Conservation (phyloP, 2,329 filamentous ascomycete species). For the Aspergillus sergii region DNA sequence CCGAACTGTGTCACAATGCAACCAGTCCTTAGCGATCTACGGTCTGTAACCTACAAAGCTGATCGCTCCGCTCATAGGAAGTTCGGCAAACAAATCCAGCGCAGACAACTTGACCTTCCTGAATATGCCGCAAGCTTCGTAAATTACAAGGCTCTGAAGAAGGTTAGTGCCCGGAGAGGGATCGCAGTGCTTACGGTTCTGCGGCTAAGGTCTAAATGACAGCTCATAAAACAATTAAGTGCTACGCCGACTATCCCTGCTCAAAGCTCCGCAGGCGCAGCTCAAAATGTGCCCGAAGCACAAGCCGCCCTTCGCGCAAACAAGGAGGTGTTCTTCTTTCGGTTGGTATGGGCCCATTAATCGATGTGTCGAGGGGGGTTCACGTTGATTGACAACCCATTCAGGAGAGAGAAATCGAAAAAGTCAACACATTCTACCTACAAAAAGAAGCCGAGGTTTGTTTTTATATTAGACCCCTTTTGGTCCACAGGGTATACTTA, state of each 20-base stretch:
- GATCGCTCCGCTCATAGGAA: conserved; percentile 66
- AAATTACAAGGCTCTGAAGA: conserved; percentile 98
- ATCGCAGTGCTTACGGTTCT: neutral
- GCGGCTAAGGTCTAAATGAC: conserved; percentile 36
- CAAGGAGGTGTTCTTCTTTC: conserved; percentile 98
- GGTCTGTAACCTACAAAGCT: conserved; percentile 6
- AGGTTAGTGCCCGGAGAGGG: conserved; percentile 60
- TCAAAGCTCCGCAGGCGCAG: conserved; percentile 60
- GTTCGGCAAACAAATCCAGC: conserved; percentile 99
- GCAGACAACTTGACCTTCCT: conserved; percentile 96
- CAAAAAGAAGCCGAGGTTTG: conserved; percentile 96
- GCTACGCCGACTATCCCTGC: conserved; percentile 82
- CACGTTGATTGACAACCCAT: conserved; percentile 14
- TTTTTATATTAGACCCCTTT: conserved; percentile 19
- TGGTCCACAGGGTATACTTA: conserved; percentile 3
- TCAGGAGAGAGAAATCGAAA: conserved; percentile 95
- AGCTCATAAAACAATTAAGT: conserved; percentile 98
- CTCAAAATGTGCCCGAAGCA: conserved; percentile 64
- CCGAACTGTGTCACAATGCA: no score
- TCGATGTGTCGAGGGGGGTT: neutral
- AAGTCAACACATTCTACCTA: conserved; percentile 96
- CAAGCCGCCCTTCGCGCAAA: conserved; percentile 91
- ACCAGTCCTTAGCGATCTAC: neutral
- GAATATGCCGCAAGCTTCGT: conserved; percentile 99
- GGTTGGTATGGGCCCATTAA: conserved; percentile 67